These are phyloP conservation scores for Russula earlei DNA, from an alignment of 768 basidiomycete genomes.

Conservation along the genomic window DNA sequence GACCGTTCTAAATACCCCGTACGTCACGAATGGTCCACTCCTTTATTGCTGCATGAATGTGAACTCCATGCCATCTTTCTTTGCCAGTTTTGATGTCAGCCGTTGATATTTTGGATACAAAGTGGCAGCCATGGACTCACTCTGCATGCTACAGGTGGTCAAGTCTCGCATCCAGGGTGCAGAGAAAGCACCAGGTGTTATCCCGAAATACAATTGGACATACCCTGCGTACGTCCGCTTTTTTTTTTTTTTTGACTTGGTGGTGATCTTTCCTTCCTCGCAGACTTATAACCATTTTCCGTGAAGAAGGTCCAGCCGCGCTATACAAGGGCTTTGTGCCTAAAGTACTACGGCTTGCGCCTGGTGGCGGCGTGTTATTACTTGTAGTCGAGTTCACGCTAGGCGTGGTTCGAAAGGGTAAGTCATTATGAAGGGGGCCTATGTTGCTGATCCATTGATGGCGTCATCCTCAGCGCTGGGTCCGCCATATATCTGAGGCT, in stretches of 20 bases:
- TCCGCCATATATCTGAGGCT: constrained; percentile 11
- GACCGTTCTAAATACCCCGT: constrained; percentile 90
- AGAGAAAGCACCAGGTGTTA: constrained; percentile 39
- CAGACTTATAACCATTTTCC: constrained; percentile 62
- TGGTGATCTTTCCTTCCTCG: background rate
- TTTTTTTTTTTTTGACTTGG: background rate
- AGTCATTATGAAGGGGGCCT: background rate
- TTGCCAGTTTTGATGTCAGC: constrained; percentile 39
- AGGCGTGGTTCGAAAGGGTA: constrained; percentile 65
- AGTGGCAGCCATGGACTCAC: background rate
- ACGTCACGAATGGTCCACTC: constrained; percentile 23
- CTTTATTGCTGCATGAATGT: background rate
- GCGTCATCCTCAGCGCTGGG: constrained; percentile 1
- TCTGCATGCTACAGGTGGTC: constrained; percentile 55
- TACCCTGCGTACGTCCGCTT: constrained; percentile 55
- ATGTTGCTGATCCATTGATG: background rate
- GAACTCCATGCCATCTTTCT: background rate
- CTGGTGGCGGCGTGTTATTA: constrained; percentile 89
- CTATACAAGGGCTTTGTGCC: constrained; percentile 94
- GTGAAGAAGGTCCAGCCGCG: constrained; percentile 79
- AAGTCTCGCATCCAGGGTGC: constrained; percentile 91
- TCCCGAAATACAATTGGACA: constrained; percentile 89
- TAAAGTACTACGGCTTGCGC: constrained; percentile 90
- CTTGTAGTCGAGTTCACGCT: constrained; percentile 89
- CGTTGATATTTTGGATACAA: background rate